Evolutionary conservation across 2,329 filamentous ascomycete genomes (phyloP), one percentile per base, ranked within the genome.

Genomic region (Ophiosphaerella herpotricha): DNA sequence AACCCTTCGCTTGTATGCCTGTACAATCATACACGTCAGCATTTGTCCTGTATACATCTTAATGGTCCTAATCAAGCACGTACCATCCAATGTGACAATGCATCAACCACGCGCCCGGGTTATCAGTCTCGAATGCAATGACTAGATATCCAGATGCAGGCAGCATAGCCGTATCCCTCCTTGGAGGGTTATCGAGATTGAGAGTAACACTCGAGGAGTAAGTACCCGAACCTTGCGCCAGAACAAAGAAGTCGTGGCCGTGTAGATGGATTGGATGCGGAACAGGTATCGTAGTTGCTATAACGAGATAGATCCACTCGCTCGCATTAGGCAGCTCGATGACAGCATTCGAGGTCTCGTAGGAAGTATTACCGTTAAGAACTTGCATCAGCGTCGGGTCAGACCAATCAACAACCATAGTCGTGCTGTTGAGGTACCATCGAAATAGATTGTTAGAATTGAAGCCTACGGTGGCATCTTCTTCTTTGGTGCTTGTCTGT

Each of bases 31-130:
- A n/a, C n/a, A n/a, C n/a, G n/a, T n/a, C n/a, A n/a, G n/a, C n/a
- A n/a, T n/a, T n/a, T n/a, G n/a, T n/a, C n/a, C n/a, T n/a, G n/a
- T n/a, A n/a, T n/a, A n/a, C n/a, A n/a, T n/a, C n/a, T n/a, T n/a
- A n/a, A n/a, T n/a, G n/a, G n/a, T n/a, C n/a, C 2, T 18, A 18
- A 18, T 2, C 18, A 18, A 50, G 59, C 1, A 67, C 68, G 39
- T 74, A 71, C 68, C 70, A 74, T 4, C 66, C 70, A 40, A 74
- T 71, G 23, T 74, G 70, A 48, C 71, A 74, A 51, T 74, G 71
- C 63, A 73, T 65, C 5, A 73, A 48, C 71, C 71, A 74, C 1
- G 60, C 61, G 7, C 72, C 72, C 0, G 70, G 71, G 23, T 74
- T 74, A 31, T 74, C 67, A 0, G 67, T 68, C 58, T 70, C 54